A percentile compares a stretch with the other conserved stretches of the same genome.
Evolutionary conservation across 139 green algal species (phyloP).

Genomic region (Asterochloris sp.): DNA sequence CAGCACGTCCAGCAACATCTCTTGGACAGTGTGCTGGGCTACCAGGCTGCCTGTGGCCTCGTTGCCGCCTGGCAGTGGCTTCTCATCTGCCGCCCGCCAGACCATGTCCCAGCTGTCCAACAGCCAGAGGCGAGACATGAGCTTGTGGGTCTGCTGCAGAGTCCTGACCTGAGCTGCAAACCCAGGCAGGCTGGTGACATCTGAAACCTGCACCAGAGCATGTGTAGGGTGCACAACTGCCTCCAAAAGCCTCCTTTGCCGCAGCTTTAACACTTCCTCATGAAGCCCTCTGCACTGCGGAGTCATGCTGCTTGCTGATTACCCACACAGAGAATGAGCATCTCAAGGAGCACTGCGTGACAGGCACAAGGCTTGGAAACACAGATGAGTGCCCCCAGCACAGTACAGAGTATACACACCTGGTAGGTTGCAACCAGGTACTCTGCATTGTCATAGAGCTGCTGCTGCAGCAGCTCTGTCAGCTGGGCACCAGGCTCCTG

Average conservation of each 20-base stretch:
- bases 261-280: background rate
- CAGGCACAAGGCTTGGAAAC: background rate
- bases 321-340: background rate
- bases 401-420: background rate
- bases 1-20: slow-evolving; percentile 4
- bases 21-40: background rate
- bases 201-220: background rate
- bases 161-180: background rate
- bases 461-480: background rate
- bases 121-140: background rate
- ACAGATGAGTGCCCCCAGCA: background rate
- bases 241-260: background rate
- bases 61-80: background rate
- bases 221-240: background rate
- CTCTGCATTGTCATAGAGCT: slow-evolving; percentile 5
- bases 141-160: background rate
- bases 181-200: background rate
- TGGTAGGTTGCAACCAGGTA: slow-evolving; percentile 1
- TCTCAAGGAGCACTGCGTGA: background rate
- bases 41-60: background rate
- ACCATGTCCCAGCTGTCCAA: slow-evolving; percentile 12
- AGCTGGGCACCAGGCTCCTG: background rate
- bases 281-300: background rate
- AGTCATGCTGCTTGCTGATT: background rate
- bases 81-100: slow-evolving; percentile 8